Base-by-base conservation (phyloP, 805 yeast species). In the Ogataea kodamae region DNA sequence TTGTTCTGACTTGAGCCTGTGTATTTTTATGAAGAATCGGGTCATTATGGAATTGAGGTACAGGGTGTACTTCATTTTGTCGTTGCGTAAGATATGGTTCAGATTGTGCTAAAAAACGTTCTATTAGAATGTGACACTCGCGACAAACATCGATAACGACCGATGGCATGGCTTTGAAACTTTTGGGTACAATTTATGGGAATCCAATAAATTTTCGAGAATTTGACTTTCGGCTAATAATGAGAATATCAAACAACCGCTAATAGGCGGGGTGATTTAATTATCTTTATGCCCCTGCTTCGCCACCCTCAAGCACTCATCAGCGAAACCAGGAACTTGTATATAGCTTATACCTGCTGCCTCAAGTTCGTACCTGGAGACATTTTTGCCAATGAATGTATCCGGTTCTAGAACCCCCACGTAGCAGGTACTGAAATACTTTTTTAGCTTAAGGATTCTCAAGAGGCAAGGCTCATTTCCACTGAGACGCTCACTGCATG, bases 381-480 rank as follows among this genome's bases (percentile, higher is more conserved):
- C 66, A 52, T 92, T 92, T 38, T 80, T 71, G 51, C 76, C 69
- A n/a, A 92, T 84, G 64, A 92, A 92, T 1, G 82, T 84, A 20
- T 76, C 81, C 0, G 98, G 98, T 59, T 92, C 98, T 43, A 78
- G 54, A 1, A 88, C 92, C 1, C 97, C 98, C 5, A 90, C 96
- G 62, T 82, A 87, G 16, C 89, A 89, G 0, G 92, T 76, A 13
- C 65, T 68, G 40, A 90, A 80, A 6, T 52, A 46, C 1, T 62
- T 66, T 1, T 50, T 43, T 0, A 76, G 57, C 4, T 62, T 68
- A 30, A 89, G 51, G 5, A 92, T 77, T 18, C 97, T 69, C 41
- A 88, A 88, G 3, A 77, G 78, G 59, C 98, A 92, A 0, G 98
- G 96, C 32, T 68, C 50, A 46, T 90, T 89, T 0, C 97, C 97